Percentiles rank a stretch among this genome's conserved stretches.
These are phyloP conservation scores for Aspergillus tanneri DNA, from an alignment of 2,329 filamentous ascomycete genomes.

Conservation along the genomic window DNA sequence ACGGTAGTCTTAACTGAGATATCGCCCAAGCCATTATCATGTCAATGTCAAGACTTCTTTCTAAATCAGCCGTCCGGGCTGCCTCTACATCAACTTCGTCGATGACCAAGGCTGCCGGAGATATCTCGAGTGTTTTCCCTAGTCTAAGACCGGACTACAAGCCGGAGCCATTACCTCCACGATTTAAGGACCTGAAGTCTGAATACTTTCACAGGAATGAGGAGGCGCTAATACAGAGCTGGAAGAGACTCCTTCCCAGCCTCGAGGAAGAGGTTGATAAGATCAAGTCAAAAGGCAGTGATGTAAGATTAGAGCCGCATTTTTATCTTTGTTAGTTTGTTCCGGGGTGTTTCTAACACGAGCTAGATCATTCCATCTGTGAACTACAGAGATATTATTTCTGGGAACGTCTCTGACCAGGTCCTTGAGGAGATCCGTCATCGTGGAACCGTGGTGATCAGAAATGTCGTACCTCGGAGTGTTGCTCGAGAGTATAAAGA, in stretches of 20 bases:
- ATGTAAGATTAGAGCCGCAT: conserved; percentile 32
- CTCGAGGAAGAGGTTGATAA: conserved; percentile 42
- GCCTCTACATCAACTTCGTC: conserved; percentile 34
- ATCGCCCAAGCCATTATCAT: conserved; percentile 16
- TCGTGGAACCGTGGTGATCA: conserved; percentile 63
- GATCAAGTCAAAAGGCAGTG: conserved; percentile 42
- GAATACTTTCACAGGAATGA: conserved; percentile 42
- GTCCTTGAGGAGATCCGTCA: conserved; percentile 54
- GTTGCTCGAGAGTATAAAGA: conserved; percentile 66
- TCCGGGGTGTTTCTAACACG: conserved; percentile 4
- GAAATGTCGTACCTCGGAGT: conserved; percentile 62
- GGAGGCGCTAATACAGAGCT: conserved; percentile 40
- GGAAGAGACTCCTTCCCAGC: conserved; percentile 43
- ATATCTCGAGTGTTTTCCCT: conserved; percentile 52
- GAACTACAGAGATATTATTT: conserved; percentile 41
- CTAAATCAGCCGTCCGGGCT: conserved; percentile 29
- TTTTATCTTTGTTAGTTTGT: not conserved
- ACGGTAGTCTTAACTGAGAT: too few species aligned
- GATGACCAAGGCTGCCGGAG: conserved; percentile 45
- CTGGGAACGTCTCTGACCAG: conserved; percentile 35
- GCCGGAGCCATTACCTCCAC: conserved; percentile 41
- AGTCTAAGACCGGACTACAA: conserved; percentile 45
- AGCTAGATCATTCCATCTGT: conserved; percentile 45
- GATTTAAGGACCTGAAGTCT: conserved; percentile 44
- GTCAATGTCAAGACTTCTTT: conserved; percentile 31